Conservation (phyloP, 1,284 basidiomycete species). For the Trichosporon coremiiforme region DNA sequence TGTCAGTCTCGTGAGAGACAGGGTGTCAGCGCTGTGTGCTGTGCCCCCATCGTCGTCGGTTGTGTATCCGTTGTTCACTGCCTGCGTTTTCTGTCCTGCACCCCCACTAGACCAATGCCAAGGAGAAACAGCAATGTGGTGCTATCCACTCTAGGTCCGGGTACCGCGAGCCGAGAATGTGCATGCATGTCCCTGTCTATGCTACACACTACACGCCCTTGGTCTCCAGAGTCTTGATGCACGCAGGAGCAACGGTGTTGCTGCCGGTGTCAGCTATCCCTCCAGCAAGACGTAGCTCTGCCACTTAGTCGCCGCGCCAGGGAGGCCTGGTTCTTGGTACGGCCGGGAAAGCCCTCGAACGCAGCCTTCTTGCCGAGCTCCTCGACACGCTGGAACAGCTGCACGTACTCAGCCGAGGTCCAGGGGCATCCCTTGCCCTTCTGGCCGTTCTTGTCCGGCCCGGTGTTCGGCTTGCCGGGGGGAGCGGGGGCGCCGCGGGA, state of each 20-base stretch:
- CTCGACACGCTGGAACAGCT: slow-evolving; percentile 18
- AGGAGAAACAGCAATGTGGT: too few relatives aligned
- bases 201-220: neutral
- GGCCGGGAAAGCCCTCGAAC: slow-evolving; percentile 6
- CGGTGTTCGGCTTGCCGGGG: neutral
- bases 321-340: slow-evolving; percentile 17
- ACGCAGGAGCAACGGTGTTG: neutral
- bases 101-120: neutral
- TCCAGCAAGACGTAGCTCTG: neutral
- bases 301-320: slow-evolving; percentile 9
- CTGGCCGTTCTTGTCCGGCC: neutral
- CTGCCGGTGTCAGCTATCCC: neutral
- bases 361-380: neutral
- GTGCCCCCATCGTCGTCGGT: neutral
- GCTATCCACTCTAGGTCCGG: too few relatives aligned
- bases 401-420: slow-evolving; percentile 20
- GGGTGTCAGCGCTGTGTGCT: neutral
- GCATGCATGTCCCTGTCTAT: neutral
- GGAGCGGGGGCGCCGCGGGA: neutral
- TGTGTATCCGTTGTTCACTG: neutral
- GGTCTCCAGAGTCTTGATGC: neutral
- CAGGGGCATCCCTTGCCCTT: neutral
- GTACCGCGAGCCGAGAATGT: neutral
- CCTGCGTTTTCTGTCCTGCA: neutral
- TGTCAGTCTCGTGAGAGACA: slow-evolving; percentile 7